Evolutionary conservation across 148 eudicot species (phyloP), one percentile per base, ranked within the genome.

Genomic region (Camellia granthamiana): DNA sequence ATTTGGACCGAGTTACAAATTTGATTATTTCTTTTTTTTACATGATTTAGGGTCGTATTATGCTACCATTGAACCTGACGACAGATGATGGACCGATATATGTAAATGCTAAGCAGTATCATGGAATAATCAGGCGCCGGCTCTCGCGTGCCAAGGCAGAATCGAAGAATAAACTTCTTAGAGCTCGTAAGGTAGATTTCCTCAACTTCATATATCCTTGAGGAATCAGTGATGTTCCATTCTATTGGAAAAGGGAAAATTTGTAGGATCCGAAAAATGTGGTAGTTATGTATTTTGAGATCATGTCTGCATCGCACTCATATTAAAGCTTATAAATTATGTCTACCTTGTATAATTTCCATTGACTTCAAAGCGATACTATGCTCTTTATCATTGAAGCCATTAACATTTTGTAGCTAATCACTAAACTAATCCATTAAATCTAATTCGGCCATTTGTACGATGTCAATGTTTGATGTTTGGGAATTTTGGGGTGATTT

Each of bases 71-170:
- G 83, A 84, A 86, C 71, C 58, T 91, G 77, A 79, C 87, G 77
- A 77, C 87, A 62, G 91, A 91, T 80, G 94, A 91, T 55, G 97
- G 91, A 52, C 90, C 90, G 38, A 80, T 88, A 61, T 91, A 88
- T 68, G 97, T 92, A 10, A 92, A 92, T 78, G 90, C 94, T 11
- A 92, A 92, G 84, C 97, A 92, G 76, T 92, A 91, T 83, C 88
- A 90, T 88, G 94, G 92, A 73, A 92, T 92, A 82, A 56, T 92
- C 70, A 90, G 97, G 72, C 94, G 97, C 77, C 86, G 97, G 44
- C 85, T 84, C 75, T 85, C 85, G 18, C 91, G 94, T 84, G 93
- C 88, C 9, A 90, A 88, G 81, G 89, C 90, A 23, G 86, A 83
- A 83, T 41, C 80, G 14, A 78, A 72, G 69, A 87, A 86, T 43